A percentile compares a stretch with the other conserved stretches of the same genome.
phyloP scores from a whole-genome alignment of 176 grass and related monocot genomes.

The Eragrostis nindensis region DNA sequence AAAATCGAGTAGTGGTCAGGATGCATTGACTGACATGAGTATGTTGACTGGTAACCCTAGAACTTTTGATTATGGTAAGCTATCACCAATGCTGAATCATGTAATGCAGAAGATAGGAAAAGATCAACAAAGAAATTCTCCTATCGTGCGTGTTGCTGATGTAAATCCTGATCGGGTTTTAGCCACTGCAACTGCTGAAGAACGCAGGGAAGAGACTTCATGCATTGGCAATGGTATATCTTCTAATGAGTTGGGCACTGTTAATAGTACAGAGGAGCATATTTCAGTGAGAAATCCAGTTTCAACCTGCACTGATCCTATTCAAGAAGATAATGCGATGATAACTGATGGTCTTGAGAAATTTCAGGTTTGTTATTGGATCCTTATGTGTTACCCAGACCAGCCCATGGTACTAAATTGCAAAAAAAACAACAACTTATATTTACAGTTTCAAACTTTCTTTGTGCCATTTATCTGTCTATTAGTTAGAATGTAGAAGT shows the following conservation, averaged over 20 bases:
- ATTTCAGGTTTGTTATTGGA: constrained; percentile 39
- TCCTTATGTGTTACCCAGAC: constrained; percentile 20
- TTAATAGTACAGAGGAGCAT: constrained; percentile 7
- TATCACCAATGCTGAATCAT: constrained; percentile 59
- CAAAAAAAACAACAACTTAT: neutral
- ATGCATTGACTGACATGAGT: constrained; percentile 66
- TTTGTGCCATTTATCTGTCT: constrained; percentile 11
- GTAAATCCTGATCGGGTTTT: constrained; percentile 30
- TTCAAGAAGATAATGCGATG: constrained; percentile 35
- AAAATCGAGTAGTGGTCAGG: constrained; percentile 33
- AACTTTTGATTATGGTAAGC: constrained; percentile 52
- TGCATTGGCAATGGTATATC: constrained; percentile 28
- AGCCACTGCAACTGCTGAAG: constrained; percentile 19
- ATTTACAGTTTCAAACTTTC: constrained; percentile 2
- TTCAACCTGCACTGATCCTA: constrained; percentile 14
- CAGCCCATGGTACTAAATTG: constrained; percentile 16
- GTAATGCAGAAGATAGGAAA: constrained; percentile 57
- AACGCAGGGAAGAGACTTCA: constrained; percentile 26
- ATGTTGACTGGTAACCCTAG: constrained; percentile 41
- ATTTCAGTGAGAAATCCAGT: constrained; percentile 16
- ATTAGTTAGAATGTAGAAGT: constrained; percentile 25
- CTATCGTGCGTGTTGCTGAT: constrained; percentile 24
- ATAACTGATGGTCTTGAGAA: constrained; percentile 32
- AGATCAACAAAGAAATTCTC: constrained; percentile 37
- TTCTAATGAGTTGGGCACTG: constrained; percentile 21